phyloP scores from a whole-genome alignment of 768 basidiomycete species.

The Tremella yokohamensis region DNA sequence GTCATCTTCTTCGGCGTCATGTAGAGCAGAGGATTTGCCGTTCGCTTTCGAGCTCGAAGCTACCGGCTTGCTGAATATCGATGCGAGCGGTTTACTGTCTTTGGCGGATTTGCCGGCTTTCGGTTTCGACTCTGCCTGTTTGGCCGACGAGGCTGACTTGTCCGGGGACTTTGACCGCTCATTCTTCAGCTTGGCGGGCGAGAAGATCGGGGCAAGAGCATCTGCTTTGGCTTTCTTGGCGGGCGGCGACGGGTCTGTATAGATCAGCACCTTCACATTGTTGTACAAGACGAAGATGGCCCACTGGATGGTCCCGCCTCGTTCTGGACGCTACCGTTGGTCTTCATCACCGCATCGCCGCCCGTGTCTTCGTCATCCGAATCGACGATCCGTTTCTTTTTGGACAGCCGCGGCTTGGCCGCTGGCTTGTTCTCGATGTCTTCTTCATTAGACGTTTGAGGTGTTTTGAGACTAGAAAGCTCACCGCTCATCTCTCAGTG shows the following conservation, averaged over 20 bases:
- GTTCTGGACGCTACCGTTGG: background rate
- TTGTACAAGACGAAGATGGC: background rate
- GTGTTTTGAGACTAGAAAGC: background rate
- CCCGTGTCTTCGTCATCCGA: conserved; percentile 35
- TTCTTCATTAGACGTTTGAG: too few relatives aligned
- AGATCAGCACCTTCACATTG: background rate
- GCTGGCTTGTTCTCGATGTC: too few relatives aligned
- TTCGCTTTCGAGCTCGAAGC: conserved; percentile 19
- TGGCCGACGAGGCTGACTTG: background rate
- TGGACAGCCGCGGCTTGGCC: background rate
- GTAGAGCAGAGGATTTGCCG: conserved; percentile 6
- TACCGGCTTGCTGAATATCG: conserved; percentile 41
- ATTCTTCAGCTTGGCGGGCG: conserved; percentile 8
- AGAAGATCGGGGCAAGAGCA: conserved; percentile 26
- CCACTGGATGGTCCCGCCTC: background rate
- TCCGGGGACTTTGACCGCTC: conserved; percentile 9
- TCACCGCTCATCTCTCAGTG: background rate
- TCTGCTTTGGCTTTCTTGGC: conserved; percentile 36
- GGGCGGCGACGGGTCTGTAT: conserved; percentile 25
- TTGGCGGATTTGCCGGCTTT: conserved; percentile 17
- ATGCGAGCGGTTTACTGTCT: conserved; percentile 32
- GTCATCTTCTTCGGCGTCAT: conserved; percentile 18
- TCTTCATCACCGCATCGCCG: background rate
- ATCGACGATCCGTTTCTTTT: conserved; percentile 39
- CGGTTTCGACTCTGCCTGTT: conserved; percentile 1